These are phyloP conservation scores for Cairneyella variabilis DNA, from an alignment of 495 filamentous ascomycete species.

Conservation along the genomic window DNA sequence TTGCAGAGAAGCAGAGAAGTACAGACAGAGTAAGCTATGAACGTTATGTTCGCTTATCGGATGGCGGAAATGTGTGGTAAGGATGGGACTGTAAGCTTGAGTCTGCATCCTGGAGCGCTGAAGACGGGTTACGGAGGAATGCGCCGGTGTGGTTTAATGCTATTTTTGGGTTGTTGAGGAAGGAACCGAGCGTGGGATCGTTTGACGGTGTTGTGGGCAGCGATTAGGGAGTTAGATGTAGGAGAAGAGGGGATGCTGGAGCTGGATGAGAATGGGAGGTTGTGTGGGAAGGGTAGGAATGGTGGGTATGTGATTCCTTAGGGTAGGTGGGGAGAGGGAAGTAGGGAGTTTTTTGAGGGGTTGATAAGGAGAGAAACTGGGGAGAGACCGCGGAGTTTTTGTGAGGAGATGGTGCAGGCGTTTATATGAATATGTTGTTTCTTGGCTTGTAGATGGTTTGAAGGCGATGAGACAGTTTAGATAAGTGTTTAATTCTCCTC, in stretches of 20 bases:
- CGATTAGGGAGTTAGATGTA: constrained; percentile 15
- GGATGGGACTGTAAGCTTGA: constrained; percentile 22
- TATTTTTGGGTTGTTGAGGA: not conserved
- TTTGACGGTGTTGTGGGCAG: constrained; percentile 40
- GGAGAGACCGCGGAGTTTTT: not conserved
- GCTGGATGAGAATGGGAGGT: no score
- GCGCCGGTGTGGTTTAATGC: not conserved
- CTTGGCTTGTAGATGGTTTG: no score
- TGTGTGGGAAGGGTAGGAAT: constrained; percentile 7
- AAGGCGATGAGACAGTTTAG: no score
- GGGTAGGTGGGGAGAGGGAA: constrained; percentile 1
- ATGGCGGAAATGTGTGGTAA: constrained; percentile 16
- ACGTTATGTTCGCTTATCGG: constrained; percentile 24
- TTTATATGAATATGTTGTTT: not conserved
- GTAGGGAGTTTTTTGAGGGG: constrained; percentile 3
- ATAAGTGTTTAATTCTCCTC: no score
- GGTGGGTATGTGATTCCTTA: constrained; percentile 3
- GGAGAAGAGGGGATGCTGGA: constrained; percentile 3
- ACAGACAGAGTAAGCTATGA: constrained; percentile 23
- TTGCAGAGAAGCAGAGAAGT: not conserved
- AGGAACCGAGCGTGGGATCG: constrained; percentile 30
- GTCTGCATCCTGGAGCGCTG: constrained; percentile 28
- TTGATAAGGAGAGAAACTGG: not conserved
- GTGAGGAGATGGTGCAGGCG: constrained; percentile 1
- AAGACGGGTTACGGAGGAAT: constrained; percentile 19